Evolutionary conservation across 441 rosid species (phyloP), one percentile per base, ranked within the genome.

Genomic region (Euphorbia schlechtendalii): DNA sequence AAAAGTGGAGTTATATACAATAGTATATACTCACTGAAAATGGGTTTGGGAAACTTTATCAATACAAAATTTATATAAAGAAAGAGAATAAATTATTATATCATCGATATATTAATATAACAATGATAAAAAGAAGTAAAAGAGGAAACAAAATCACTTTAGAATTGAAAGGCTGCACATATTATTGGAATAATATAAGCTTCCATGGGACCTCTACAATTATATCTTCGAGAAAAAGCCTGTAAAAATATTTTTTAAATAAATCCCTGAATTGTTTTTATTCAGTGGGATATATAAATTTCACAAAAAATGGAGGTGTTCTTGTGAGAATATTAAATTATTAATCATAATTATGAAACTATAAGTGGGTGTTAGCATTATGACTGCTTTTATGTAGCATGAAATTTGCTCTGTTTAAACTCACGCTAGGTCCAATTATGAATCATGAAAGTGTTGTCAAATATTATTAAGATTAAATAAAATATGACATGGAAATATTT

Each of bases 361-460:
- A 53, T 22, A 9, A 32, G 34, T 43, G n/a, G 14, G 14, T 2
- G 0, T n/a, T n/a, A n/a, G n/a, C 30, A 10, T 12, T 22, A 24
- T 7, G 15, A 25, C 8, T 54, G 58, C 17, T 3, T 46, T 15
- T 46, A 46, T 18, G 51, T 46, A 46, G 18, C 51, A 46, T 46
- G 59, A 11, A 65, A 72, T 65, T 46, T 22, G 27, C 34, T 58
- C 84, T 75, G 41, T 78, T 75, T 24, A 55, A 61, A 56, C 67
- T 59, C 81, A 75, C 76, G 84, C 79, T 74, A 14, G 7, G 8
- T 8, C 28, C 36, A 38, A 38, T 13, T 13, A 32, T n/a, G 28
- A 59, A 64, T 76, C 69, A 72, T 76, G 65, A 48, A 32, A 32
- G 4, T 32, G 34, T 32, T 2, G 34, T 3, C 34, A 32, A 32